These are phyloP conservation scores for Eucommia ulmoides DNA, from an alignment of 257 asterid genomes.

Conservation along the genomic window DNA sequence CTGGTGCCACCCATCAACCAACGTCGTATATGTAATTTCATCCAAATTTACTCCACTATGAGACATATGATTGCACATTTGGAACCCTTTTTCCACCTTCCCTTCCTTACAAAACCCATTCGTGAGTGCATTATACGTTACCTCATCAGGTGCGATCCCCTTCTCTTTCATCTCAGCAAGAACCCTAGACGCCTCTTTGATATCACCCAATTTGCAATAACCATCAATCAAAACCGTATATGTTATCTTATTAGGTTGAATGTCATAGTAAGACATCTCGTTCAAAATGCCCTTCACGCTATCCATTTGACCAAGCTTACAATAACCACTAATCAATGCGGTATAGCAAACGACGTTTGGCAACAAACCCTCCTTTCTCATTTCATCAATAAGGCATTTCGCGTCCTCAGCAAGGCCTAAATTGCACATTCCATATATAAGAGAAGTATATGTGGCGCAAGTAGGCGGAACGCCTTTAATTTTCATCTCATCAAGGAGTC, in stretches of 20 bases:
- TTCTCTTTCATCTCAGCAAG: conserved; percentile 53
- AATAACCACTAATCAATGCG: conserved; percentile 64
- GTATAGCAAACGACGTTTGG: conserved; percentile 81
- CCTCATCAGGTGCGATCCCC: conserved; percentile 60
- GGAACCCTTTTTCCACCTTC: conserved; percentile 38
- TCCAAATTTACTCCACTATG: conserved; percentile 42
- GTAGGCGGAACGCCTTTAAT: conserved; percentile 43
- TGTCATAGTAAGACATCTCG: conserved; percentile 49
- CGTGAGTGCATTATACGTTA: conserved; percentile 48
- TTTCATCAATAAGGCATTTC: conserved; percentile 34
- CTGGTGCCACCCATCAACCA: conserved; percentile 43
- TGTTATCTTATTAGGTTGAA: conserved; percentile 67
- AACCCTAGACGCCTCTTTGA: conserved; percentile 39
- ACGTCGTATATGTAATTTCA: conserved; percentile 53
- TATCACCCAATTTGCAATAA: conserved; percentile 49
- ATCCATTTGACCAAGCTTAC: conserved; percentile 68
- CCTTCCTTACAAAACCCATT: conserved; percentile 52
- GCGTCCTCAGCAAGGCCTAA: conserved; percentile 40
- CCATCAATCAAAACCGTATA: conserved; percentile 61
- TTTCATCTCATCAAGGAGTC: conserved; percentile 54
- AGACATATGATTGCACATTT: conserved; percentile 45
- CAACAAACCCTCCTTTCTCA: conserved; percentile 47
- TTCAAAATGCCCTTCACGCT: conserved; percentile 38
- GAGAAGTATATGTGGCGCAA: conserved; percentile 46
- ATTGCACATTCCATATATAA: conserved; percentile 68